Base-by-base conservation (phyloP, 2,329 filamentous ascomycete genomes). In the Aspergillus novoparasiticus region DNA sequence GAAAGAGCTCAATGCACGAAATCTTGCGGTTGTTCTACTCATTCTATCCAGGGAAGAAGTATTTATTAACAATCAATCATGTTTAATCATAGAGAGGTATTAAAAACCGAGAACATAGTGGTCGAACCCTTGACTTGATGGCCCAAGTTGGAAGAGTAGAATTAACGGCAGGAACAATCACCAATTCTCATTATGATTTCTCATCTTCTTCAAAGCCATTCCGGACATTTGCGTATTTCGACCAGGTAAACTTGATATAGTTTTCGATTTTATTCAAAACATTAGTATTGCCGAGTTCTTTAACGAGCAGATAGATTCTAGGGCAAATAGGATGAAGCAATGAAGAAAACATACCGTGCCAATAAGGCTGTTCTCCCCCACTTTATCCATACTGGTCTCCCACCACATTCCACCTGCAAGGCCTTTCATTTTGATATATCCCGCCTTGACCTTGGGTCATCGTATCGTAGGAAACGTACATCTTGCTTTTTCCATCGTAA, bases 321-420 rank as follows among this genome's bases (percentile, higher is more conserved):
- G 10, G 30, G 14, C 4, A 19, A 56, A 45, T 9, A 50, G 48
- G 6, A n/a, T 46, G 30, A 34, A 36, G 10, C 16, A 6, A 1
- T n/a, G 14, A 32, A 28, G 6, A 48, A 9, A 10, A 65, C 71
- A 57, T 66, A 78, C 76, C 43, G 84, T 88, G 8, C 76, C 80
- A 58, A 93, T 93, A 72, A 97, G 75, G 69, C 91, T 94, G 0
- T 83, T 80, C 10, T 76, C 76, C 0, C 87, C 88, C 4, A 79
- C 74, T 73, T 88, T 54, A 75, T 97, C 94, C 0, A 86, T 89
- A 72, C 90, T 94, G 71, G 88, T 91, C 81, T 97, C 94, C 92
- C 92, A 96, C 93, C 93, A 97, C 93, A 97, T 97, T n/a, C 86
- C 92, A 19, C 94, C 94, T 3, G 93, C 94, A 0, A 97, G 84